Evolutionary conservation across 306 rosid genomes (phyloP).

Genomic region (Nissolia schottii): DNA sequence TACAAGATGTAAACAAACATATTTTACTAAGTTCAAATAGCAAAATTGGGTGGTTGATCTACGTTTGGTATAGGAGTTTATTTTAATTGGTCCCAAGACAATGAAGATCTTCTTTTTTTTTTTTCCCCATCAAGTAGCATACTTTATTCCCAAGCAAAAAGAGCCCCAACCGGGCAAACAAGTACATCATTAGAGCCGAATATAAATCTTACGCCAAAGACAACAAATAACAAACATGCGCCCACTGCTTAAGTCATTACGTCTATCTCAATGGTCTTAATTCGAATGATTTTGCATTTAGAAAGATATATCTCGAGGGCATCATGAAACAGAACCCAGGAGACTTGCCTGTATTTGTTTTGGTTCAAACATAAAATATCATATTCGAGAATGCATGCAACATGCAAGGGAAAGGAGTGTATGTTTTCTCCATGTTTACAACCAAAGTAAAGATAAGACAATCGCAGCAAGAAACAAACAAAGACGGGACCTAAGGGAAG

Average conservation of each 20-base stretch:
- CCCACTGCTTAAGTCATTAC: neutral
- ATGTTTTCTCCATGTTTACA: slow-evolving; percentile 19
- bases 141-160: no score
- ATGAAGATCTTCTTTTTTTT: no score
- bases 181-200: no score
- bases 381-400: neutral
- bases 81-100: no score
- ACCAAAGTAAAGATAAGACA: slow-evolving; percentile 15
- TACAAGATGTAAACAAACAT: no score
- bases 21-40: no score
- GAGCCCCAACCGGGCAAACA: no score
- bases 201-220: neutral
- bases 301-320: neutral
- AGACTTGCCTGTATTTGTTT: neutral
- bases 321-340: neutral
- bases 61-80: no score
- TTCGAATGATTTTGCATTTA: neutral
- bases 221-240: neutral
- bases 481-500: slow-evolving; percentile 51
- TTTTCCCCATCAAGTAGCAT: no score
- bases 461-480: neutral
- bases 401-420: neutral
- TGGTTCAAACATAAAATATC: neutral
- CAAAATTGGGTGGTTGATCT: no score
- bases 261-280: neutral